Percentiles rank a stretch among this genome's conserved stretches.
Conservation (phyloP, 2,329 filamentous ascomycete genomes). For the Aspergillus ochraceoroseus region DNA sequence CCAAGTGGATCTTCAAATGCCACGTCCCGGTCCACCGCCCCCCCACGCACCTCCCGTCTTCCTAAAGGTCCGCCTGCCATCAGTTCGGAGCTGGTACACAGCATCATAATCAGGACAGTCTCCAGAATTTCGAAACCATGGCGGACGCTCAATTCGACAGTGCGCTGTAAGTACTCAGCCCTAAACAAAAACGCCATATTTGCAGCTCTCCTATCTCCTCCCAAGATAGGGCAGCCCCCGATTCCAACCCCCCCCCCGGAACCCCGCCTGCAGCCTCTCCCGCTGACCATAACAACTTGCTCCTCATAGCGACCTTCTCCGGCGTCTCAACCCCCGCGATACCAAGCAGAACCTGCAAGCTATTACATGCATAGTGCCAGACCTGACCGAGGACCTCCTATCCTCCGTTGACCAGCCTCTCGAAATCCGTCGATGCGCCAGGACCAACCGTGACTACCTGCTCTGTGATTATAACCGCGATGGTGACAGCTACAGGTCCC, state of each 20-base stretch:
- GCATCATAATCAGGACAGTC: conserved; percentile 18
- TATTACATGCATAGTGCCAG: conserved; percentile 82
- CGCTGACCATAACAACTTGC: conserved; percentile 28
- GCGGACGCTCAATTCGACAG: conserved; percentile 50
- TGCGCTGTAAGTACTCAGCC: conserved; percentile 43
- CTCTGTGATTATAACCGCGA: conserved; percentile 99
- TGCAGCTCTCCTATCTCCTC: conserved; percentile 1
- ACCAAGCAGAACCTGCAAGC: conserved; percentile 81
- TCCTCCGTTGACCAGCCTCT: conserved; percentile 96
- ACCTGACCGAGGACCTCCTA: conserved; percentile 94
- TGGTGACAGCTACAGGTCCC: conserved; percentile 92
- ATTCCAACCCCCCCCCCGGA: conserved; percentile 7
- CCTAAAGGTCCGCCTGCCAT: conserved; percentile 13
- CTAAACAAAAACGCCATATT: no score
- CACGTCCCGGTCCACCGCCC: conserved; percentile 14
- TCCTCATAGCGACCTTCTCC: conserved; percentile 81
- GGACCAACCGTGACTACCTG: conserved; percentile 89
- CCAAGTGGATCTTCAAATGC: conserved; percentile 10
- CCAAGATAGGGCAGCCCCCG: not conserved
- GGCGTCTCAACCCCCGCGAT: conserved; percentile 90
- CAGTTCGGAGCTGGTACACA: conserved; percentile 19
- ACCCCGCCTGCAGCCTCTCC: conserved; percentile 24
- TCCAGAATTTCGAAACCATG: conserved; percentile 30
- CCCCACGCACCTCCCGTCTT: conserved; percentile 21
- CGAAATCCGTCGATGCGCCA: conserved; percentile 75